Conservation (phyloP, 768 basidiomycete genomes). For the Tricholoma furcatifolium region DNA sequence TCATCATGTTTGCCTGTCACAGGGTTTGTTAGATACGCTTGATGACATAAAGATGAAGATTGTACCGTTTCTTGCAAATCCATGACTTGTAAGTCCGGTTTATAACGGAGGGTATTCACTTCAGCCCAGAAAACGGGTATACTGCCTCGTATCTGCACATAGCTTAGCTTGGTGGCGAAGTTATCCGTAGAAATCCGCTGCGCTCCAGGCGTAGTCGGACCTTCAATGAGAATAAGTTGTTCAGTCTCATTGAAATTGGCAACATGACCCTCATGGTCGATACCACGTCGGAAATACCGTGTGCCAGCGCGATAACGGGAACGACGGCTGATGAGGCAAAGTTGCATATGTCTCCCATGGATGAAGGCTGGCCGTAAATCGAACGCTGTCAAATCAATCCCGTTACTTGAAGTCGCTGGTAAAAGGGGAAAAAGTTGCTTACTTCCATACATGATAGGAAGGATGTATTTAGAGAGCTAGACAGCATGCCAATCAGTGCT, state of each 20-base stretch:
- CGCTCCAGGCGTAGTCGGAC: constrained; percentile 39
- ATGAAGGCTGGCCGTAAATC: constrained; percentile 75
- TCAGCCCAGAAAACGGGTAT: constrained; percentile 97
- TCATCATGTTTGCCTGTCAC: constrained; percentile 64
- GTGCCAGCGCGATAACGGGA: constrained; percentile 95
- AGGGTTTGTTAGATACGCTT: constrained; percentile 1
- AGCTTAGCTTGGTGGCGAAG: constrained; percentile 68
- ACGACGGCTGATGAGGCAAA: constrained; percentile 90
- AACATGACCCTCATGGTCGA: constrained; percentile 86
- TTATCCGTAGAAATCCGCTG: constrained; percentile 40
- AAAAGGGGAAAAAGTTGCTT: constrained; percentile 37
- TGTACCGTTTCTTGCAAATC: constrained; percentile 82
- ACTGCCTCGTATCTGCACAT: constrained; percentile 92
- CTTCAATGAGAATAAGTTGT: constrained; percentile 83
- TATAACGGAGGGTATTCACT: constrained; percentile 92
- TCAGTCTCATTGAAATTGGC: constrained; percentile 99
- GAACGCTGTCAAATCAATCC: constrained; percentile 57
- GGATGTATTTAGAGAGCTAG: constrained; percentile 84
- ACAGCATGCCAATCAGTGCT: constrained; percentile 12
- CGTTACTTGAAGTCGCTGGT: not conserved
- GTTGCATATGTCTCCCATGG: constrained; percentile 75
- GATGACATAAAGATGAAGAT: constrained; percentile 5
- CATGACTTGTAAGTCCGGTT: constrained; percentile 96
- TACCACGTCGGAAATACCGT: constrained; percentile 92
- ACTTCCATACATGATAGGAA: constrained; percentile 96